These are phyloP conservation scores for Elaeagnus macrophylla DNA, from an alignment of 306 rosid species.

Conservation along the genomic window DNA sequence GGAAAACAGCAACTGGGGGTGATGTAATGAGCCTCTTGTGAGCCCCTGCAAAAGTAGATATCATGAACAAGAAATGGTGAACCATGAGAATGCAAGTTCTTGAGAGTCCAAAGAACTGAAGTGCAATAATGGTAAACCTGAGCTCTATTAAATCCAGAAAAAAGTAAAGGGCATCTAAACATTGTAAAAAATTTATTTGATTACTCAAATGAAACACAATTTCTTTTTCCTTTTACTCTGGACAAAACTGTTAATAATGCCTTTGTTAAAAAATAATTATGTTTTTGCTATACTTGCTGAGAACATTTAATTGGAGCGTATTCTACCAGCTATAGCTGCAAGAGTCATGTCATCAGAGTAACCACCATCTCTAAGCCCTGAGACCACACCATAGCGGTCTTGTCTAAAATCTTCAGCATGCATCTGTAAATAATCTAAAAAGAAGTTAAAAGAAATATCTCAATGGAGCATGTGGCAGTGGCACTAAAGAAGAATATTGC, in stretches of 20 bases:
- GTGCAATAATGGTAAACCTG: no score
- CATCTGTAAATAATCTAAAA: conserved; percentile 55
- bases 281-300: no score
- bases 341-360: conserved; percentile 99
- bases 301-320: background rate
- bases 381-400: conserved; percentile 68
- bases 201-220: no score
- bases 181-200: no score
- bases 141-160: no score
- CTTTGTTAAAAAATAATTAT: no score
- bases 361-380: conserved; percentile 86
- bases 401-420: conserved; percentile 85
- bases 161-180: no score
- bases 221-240: no score
- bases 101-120: no score
- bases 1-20: conserved; percentile 95
- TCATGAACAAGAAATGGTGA: background rate
- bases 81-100: no score
- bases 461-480: conserved; percentile 4
- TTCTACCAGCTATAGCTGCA: conserved; percentile 83
- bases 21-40: conserved; percentile 82
- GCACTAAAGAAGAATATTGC: conserved; percentile 11
- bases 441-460: conserved; percentile 15
- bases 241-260: no score
- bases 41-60: conserved; percentile 51